Evolutionary conservation across 2,329 filamentous ascomycete genomes (phyloP).

Genomic region (Lachnellula hyalina): DNA sequence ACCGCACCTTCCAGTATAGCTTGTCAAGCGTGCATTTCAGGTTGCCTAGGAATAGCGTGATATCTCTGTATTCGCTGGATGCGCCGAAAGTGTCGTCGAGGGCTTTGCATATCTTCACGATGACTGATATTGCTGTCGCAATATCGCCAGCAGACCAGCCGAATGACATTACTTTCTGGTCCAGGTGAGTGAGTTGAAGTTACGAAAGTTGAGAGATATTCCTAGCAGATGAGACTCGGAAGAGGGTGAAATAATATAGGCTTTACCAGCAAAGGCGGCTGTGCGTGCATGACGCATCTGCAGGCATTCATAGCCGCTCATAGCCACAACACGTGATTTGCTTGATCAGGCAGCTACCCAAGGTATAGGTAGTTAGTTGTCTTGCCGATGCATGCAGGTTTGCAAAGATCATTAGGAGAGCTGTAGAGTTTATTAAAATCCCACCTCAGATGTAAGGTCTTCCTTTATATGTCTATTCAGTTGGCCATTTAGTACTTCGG

Average conservation of each 20-base stretch:
- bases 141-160: constrained; percentile 12
- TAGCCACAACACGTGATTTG: background rate
- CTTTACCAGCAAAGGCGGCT: background rate
- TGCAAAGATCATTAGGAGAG: no score
- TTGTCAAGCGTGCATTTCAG: background rate
- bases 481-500: no score
- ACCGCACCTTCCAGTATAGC: background rate
- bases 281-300: background rate
- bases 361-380: no score
- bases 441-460: no score
- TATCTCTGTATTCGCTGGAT: background rate
- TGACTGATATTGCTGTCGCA: constrained; percentile 2
- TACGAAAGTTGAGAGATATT: background rate
- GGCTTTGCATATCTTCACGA: constrained; percentile 3
- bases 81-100: constrained; percentile 3
- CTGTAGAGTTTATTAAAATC: no score
- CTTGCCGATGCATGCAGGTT: no score
- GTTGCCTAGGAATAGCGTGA: background rate
- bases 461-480: no score
- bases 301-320: background rate
- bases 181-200: background rate
- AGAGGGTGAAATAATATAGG: background rate
- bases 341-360: no score
- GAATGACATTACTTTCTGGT: constrained; percentile 7
- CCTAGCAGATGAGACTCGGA: background rate